Percentiles rank a stretch among this genome's conserved stretches.
Evolutionary conservation across 768 basidiomycete species (phyloP).

Genomic region (Coprinopsis sp.): DNA sequence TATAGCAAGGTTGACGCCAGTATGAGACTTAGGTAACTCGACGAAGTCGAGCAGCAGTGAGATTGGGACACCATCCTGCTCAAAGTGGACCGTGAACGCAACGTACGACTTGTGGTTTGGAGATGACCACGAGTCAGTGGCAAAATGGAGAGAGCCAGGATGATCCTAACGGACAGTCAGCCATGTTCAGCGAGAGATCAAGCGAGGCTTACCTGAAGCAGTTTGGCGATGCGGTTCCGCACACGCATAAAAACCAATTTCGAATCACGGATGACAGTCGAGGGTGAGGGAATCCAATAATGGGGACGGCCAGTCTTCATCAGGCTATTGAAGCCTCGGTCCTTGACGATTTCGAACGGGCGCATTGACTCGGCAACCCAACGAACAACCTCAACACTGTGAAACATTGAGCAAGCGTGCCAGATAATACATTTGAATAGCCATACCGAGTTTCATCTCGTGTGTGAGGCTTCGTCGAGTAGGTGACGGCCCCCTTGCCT

Average conservation of each 20-base stretch:
- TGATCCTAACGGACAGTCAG: slow-evolving; percentile 3
- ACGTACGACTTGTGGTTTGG: slow-evolving; percentile 29
- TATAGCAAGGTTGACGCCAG: slow-evolving; percentile 12
- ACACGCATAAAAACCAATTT: neutral
- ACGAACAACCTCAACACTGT: neutral
- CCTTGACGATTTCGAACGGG: neutral
- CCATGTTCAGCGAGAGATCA: neutral
- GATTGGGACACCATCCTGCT: slow-evolving; percentile 20
- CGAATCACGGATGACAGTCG: neutral
- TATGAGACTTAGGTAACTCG: slow-evolving; percentile 30
- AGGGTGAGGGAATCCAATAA: neutral
- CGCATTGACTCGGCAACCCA: slow-evolving; percentile 1
- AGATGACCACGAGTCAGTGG: slow-evolving; percentile 31
- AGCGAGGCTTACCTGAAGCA: neutral
- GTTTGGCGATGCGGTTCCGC: neutral
- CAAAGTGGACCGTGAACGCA: slow-evolving; percentile 26
- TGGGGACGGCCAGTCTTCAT: slow-evolving; percentile 5
- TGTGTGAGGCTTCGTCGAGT: slow-evolving; percentile 15
- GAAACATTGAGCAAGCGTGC: neutral
- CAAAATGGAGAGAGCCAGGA: slow-evolving; percentile 11
- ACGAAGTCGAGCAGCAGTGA: slow-evolving; percentile 29
- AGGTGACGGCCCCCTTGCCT: slow-evolving; percentile 12
- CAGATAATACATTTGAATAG: neutral
- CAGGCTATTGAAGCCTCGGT: neutral
- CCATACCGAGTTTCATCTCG: slow-evolving; percentile 13